Conservation (phyloP, 768 basidiomycete species). For the Lactarius indigo region DNA sequence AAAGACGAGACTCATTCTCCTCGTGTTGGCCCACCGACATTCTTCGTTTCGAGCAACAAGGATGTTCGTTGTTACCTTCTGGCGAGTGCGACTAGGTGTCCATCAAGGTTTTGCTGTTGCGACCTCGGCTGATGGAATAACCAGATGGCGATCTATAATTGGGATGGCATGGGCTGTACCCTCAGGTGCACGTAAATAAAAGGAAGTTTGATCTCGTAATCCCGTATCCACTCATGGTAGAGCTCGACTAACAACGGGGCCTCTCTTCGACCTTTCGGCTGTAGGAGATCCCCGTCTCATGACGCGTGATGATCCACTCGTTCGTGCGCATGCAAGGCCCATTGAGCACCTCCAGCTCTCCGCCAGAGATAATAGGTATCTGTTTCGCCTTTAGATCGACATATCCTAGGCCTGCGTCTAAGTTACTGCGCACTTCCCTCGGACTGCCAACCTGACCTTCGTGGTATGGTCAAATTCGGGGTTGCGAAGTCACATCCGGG, state of each 20-base stretch:
- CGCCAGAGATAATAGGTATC: too few relatives aligned
- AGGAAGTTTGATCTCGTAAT: not conserved
- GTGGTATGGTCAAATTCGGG: not conserved
- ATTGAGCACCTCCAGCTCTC: too few relatives aligned
- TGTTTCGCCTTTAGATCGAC: not conserved
- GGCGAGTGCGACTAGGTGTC: not conserved
- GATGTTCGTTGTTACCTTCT: not conserved
- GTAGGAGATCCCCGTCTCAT: not conserved
- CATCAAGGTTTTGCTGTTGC: not conserved
- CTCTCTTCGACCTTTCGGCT: not conserved
- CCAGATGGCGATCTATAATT: not conserved
- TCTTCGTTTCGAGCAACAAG: too few relatives aligned
- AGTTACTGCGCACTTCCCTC: not conserved
- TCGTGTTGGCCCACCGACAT: too few relatives aligned
- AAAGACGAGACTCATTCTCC: not conserved
- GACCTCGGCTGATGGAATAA: not conserved
- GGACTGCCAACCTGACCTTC: not conserved
- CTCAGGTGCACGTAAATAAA: not conserved
- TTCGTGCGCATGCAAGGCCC: too few relatives aligned
- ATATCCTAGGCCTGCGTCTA: not conserved
- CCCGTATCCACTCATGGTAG: not conserved
- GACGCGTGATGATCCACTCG: not conserved
- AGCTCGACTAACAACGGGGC: not conserved
- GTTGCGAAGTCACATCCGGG: not conserved
- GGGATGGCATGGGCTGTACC: not conserved